Percentiles rank a stretch among this genome's conserved stretches.
phyloP scores from a whole-genome alignment of 2,329 filamentous ascomycete species.

The Aspergillus pseudoglaucus region DNA sequence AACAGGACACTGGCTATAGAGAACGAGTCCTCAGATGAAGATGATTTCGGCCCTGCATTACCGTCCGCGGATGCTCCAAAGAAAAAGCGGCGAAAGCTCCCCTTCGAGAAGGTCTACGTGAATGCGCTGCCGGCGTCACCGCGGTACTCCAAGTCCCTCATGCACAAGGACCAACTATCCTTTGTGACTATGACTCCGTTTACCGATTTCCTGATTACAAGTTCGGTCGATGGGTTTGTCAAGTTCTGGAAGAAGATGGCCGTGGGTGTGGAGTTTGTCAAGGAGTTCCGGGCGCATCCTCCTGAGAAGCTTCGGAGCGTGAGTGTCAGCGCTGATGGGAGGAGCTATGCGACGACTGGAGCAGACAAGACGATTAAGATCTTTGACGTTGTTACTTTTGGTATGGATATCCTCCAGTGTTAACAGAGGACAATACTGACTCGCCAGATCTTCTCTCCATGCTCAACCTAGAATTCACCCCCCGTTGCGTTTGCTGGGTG shows the following conservation, averaged over 20 bases:
- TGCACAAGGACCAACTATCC: slow-evolving; percentile 93
- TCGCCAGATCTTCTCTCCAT: slow-evolving; percentile 67
- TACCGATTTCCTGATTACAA: slow-evolving; percentile 93
- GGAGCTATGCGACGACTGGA: slow-evolving; percentile 88
- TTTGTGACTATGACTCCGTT: slow-evolving; percentile 82
- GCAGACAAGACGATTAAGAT: slow-evolving; percentile 43
- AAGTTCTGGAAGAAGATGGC: slow-evolving; percentile 99
- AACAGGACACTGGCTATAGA: slow-evolving; percentile 10
- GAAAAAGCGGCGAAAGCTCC: slow-evolving; percentile 85
- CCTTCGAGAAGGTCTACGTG: slow-evolving; percentile 92
- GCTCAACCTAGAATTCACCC: slow-evolving; percentile 67
- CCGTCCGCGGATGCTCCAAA: slow-evolving; percentile 72
- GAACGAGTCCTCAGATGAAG: slow-evolving; percentile 60
- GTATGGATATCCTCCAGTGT: slow-evolving; percentile 29
- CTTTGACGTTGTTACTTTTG: slow-evolving; percentile 71
- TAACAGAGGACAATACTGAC: slow-evolving; percentile 7
- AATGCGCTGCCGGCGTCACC: slow-evolving; percentile 74
- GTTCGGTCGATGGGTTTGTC: slow-evolving; percentile 88
- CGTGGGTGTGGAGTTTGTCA: slow-evolving; percentile 91
- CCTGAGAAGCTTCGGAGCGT: slow-evolving; percentile 72
- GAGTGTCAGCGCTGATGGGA: slow-evolving; percentile 79
- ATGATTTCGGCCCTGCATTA: slow-evolving; percentile 89
- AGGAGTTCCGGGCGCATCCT: slow-evolving; percentile 88
- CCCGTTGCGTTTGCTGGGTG: slow-evolving; percentile 84
- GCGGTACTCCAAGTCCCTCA: slow-evolving; percentile 90